Evolutionary conservation across 176 grass and related monocot genomes (phyloP).

Genomic region (Carex pumila): DNA sequence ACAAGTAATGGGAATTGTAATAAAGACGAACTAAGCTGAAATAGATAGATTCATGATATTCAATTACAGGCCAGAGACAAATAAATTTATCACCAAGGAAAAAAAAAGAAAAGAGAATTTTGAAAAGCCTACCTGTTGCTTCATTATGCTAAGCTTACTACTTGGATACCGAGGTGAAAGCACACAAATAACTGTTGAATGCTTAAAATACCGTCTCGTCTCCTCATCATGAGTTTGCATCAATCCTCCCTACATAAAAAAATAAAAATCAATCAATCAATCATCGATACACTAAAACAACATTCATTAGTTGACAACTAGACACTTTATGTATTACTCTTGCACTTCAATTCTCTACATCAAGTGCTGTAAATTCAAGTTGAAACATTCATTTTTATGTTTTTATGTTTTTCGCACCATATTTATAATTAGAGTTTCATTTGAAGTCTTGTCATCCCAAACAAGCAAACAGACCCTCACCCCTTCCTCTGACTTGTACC

Average conservation of each 20-base stretch:
- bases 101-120: not conserved
- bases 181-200: constrained; percentile 68
- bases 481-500: constrained; percentile 77
- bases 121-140: constrained; percentile 47
- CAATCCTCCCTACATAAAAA: constrained; percentile 34
- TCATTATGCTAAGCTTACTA: constrained; percentile 48
- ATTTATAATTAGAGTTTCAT: constrained; percentile 13
- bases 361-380: not conserved
- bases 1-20: not conserved
- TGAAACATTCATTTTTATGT: not conserved
- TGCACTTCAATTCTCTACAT: not conserved
- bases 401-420: not conserved
- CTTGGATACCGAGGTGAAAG: constrained; percentile 68
- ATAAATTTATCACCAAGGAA: not conserved
- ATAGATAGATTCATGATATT: not conserved
- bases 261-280: not conserved
- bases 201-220: constrained; percentile 51
- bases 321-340: not conserved
- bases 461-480: constrained; percentile 68
- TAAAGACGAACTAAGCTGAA: not conserved
- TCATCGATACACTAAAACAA: not conserved
- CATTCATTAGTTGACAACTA: not conserved
- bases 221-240: constrained; percentile 72
- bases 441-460: constrained; percentile 64
- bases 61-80: not conserved